Evolutionary conservation across 148 eudicot genomes (phyloP), one percentile per base, ranked within the genome.

Genomic region (Spergularia marina): DNA sequence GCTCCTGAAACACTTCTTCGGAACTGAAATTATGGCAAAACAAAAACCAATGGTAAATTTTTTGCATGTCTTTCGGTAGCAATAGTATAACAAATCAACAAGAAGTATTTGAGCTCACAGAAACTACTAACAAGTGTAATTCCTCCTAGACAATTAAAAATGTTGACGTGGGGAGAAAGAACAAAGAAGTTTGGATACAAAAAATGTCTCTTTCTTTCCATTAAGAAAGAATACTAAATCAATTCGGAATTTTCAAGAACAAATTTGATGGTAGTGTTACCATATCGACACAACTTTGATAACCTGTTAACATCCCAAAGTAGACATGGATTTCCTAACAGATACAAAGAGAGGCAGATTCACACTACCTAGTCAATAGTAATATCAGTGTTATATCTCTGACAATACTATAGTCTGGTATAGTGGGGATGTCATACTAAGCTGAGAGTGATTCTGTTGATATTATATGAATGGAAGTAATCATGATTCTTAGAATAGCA

Each of bases 21-120:
- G 65, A 6, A 52, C 83, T 81, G 77, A 40, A 67, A 72, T 59
- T 17, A 34, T 11, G 47, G 53, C 71, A 57, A 65, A 36, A 68
- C 18, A 79, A 47, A 36, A 23, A 53, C 36, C 34, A 14, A 58
- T 44, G 53, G 53, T 30, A 57, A 68, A 10, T 54, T 58, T 18
- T 6, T 4, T 25, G 60, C 1, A 68, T 68, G 56, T 21, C 12
- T 12, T 49, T 12, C 17, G 39, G 47, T 40, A 49, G 71, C 57
- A 30, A 30, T 30, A 30, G 36, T 30, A 47, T 65, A 76, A 20
- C 39, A 65, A 11, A 12, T 20, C 9, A 12, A 18, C 12, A 41
- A 6, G 18, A 20, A 67, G 17, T 40, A 49, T 66, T 16, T 47
- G 21, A 11, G 11, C 8, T 40, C 53, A 66, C 10, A 13, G 53